These are phyloP conservation scores for Cladophialophora bantiana DNA, from an alignment of 2,329 filamentous ascomycete species.

Conservation along the genomic window DNA sequence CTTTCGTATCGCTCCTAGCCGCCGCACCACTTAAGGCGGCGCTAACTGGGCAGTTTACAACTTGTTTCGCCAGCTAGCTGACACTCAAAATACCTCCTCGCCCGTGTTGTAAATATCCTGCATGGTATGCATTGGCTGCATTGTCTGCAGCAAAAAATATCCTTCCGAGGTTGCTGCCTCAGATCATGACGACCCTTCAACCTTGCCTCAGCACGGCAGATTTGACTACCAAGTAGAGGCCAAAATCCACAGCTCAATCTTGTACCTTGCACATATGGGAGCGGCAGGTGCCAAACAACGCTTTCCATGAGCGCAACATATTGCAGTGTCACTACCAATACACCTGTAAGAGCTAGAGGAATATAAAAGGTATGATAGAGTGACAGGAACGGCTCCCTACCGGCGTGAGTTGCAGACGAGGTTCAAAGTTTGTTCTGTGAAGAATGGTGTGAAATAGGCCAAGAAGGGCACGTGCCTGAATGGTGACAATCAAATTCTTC, in stretches of 20 bases:
- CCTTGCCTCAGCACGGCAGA: background rate
- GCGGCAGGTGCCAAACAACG: background rate
- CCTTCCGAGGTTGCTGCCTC: background rate
- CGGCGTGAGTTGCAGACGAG: background rate
- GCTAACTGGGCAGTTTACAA: constrained; percentile 3
- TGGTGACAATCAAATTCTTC: background rate
- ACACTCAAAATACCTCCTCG: background rate
- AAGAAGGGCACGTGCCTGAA: background rate
- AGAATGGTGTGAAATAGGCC: background rate
- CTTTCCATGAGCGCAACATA: no score
- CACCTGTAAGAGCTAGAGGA: no score
- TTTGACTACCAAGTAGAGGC: background rate
- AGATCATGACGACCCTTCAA: background rate
- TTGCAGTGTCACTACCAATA: no score
- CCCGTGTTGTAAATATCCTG: background rate
- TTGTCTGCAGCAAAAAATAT: background rate
- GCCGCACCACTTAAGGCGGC: background rate
- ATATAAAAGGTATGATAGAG: no score
- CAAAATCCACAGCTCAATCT: background rate
- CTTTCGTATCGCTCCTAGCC: background rate
- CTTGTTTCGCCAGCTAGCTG: background rate
- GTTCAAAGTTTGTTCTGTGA: background rate
- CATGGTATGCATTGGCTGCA: background rate
- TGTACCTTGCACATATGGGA: background rate
- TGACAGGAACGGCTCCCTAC: background rate